Base-by-base conservation (phyloP, 345 rosid genomes). In the Hypericum androsaemum region DNA sequence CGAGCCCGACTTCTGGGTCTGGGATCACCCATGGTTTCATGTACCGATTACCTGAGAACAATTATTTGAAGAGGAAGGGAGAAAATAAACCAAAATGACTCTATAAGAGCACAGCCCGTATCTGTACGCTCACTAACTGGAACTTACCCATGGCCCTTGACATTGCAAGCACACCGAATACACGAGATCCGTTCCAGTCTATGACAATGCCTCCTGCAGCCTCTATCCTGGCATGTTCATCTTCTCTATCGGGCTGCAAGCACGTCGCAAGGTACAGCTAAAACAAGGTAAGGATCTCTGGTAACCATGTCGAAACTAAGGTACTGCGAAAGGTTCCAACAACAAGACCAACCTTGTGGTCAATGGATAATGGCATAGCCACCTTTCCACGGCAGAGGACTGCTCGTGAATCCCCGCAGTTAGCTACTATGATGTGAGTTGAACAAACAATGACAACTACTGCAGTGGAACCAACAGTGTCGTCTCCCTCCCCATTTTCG, bases 401-500 rank as follows among this genome's bases (percentile, higher is more conserved):
- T 11, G 88, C 97, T 64, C 95, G 75, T 0, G 90, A 88, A 62
- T 88, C 97, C 4, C 97, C 95, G 47, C 90, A 79, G 36, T 84
- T 88, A 3, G 86, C 81, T 12, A 82, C 74, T 16, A 88, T 67
- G 9, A 84, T 72, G 44, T 74, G 83, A 2, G 80, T 72, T n/a
- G 78, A 64, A 58, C 78, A 76, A 12, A 79, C 66, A 10, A 84
- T 38, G 22, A 84, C 79, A 11, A 80, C 84, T 14, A 82, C 81
- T n/a, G 97, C 92, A 0, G 97, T 88, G n/a, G 97, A 82, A 51
- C 96, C 96, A 12, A 65, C 86, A 12, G 92, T 85, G 49, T 80
- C 89, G 10, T 45, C 44, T 17, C 47, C 54, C 46, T 47, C 17
- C 9, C 22, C 43, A 9, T 39, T 54, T 37, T 38, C 17, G 28